Evolutionary conservation across 805 yeast species (phyloP), one percentile per base, ranked within the genome.

Genomic region (Zygotorulaspora florentina): DNA sequence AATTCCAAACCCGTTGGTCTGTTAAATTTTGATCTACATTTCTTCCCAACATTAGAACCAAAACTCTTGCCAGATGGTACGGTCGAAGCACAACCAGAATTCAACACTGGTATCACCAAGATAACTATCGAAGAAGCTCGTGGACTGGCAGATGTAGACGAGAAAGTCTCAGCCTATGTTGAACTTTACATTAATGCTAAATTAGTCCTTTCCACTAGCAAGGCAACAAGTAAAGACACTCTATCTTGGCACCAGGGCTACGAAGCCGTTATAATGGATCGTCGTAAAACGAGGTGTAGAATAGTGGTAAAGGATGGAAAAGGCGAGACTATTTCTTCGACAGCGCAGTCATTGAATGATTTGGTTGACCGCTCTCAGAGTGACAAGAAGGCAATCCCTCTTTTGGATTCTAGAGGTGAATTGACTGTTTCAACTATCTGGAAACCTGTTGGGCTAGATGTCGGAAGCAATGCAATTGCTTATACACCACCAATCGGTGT

Each of bases 401-500:
- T 91, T 57, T 67, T 79, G 12, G 74, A 74, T 45, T 85, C 88
- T 41, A 66, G 71, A 39, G 97, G 96, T 46, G 87, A 85, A 55
- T 73, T 87, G 34, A 78, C 81, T 54, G 62, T 93, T 46, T 67
- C 76, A 3, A 79, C 93, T 25, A 67, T 71, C 43, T 93, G 96
- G 96, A 88, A 84, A 66, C 91, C 98, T 8, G 96, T 90, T 42
- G 80, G 75, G 25, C 68, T 91, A 58, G 74, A 68, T 49, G 79
- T 81, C 42, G 85, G 84, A 13, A 67, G 80, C 33, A 87, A 88
- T 50, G 68, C 86, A 17, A 80, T 83, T 55, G 93, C 91, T 42
- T 91, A 89, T 69, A 80, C 88, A n/a, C 88, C 88, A 47, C 99
- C 99, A 40, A 83, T 91, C 62, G 99, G 99, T 62, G 91, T 85